Percentiles rank a stretch among this genome's conserved stretches.
Evolutionary conservation across 768 basidiomycete species (phyloP).

Genomic region (Phylloporus sp.): DNA sequence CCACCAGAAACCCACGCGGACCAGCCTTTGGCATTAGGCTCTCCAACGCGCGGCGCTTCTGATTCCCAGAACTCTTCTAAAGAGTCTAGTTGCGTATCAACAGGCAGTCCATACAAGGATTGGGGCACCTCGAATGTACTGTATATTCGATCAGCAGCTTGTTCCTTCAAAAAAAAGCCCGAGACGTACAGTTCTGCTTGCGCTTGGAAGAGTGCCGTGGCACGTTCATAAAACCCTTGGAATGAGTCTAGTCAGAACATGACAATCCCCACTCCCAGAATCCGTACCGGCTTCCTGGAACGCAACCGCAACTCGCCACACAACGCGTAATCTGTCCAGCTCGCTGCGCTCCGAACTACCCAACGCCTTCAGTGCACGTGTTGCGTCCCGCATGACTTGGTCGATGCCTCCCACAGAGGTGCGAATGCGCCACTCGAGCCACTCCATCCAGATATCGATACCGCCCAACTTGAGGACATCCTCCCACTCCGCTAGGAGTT

Average conservation of each 20-base stretch:
- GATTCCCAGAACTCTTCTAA: conserved; percentile 86
- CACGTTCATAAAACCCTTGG: conserved; percentile 67
- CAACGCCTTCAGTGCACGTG: conserved; percentile 42
- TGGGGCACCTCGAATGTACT: conserved; percentile 60
- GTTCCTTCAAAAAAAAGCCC: background rate
- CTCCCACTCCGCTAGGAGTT: conserved; percentile 64
- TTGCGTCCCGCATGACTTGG: conserved; percentile 48
- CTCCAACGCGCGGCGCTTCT: conserved; percentile 72
- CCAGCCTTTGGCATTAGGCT: conserved; percentile 65
- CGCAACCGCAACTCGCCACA: conserved; percentile 66
- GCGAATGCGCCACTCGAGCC: conserved; percentile 72
- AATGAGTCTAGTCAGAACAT: conserved; percentile 1
- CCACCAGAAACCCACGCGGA: conserved; percentile 50
- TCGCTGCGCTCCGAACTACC: conserved; percentile 42
- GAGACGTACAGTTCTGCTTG: conserved; percentile 71
- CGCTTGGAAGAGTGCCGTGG: conserved; percentile 75
- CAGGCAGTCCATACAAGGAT: conserved; percentile 37
- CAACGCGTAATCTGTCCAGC: conserved; percentile 49
- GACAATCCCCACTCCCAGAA: background rate
- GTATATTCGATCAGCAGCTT: conserved; percentile 8
- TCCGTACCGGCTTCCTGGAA: conserved; percentile 62
- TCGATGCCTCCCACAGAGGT: conserved; percentile 44
- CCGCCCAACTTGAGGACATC: conserved; percentile 49
- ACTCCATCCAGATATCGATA: conserved; percentile 67
- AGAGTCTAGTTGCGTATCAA: conserved; percentile 46